These are phyloP conservation scores for Rhynchosporium agropyri DNA, from an alignment of 2,329 filamentous ascomycete genomes.

Conservation along the genomic window DNA sequence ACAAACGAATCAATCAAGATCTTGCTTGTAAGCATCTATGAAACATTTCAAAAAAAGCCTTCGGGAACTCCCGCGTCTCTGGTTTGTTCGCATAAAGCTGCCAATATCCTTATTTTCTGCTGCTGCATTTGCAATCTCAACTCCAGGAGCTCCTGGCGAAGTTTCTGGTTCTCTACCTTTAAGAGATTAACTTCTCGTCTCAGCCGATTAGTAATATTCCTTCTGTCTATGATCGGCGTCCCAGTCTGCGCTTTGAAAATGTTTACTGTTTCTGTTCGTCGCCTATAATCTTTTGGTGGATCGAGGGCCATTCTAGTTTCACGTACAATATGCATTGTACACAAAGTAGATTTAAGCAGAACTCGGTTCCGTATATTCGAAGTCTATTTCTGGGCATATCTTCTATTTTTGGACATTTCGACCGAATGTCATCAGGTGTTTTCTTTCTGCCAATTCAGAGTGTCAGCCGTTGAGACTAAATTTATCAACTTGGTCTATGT, in stretches of 20 bases:
- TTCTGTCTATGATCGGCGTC: constrained; percentile 4
- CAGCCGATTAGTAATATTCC: background rate
- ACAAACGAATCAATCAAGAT: too few species aligned
- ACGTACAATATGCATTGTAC: constrained; percentile 1
- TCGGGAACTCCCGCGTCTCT: background rate
- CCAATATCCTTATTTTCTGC: constrained; percentile 3
- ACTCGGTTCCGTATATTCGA: background rate
- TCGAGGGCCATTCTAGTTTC: background rate
- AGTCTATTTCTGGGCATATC: background rate
- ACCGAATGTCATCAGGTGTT: constrained; percentile 1
- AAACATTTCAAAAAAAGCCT: background rate
- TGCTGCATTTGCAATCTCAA: constrained; percentile 2
- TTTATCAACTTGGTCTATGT: background rate
- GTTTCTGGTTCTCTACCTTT: constrained; percentile 3
- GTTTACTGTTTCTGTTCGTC: constrained; percentile 1
- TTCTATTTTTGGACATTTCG: background rate
- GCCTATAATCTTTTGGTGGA: constrained; percentile 2
- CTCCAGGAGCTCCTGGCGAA: constrained; percentile 4
- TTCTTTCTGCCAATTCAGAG: constrained; percentile 2
- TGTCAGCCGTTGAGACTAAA: constrained; percentile 4
- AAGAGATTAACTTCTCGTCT: background rate
- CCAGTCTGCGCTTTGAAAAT: constrained; percentile 3
- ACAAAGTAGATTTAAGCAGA: constrained; percentile 1
- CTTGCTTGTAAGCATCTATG: background rate
- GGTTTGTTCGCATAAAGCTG: background rate